Evolutionary conservation across 2,329 filamentous ascomycete species (phyloP).

Genomic region (Calonectria hawksworthii): DNA sequence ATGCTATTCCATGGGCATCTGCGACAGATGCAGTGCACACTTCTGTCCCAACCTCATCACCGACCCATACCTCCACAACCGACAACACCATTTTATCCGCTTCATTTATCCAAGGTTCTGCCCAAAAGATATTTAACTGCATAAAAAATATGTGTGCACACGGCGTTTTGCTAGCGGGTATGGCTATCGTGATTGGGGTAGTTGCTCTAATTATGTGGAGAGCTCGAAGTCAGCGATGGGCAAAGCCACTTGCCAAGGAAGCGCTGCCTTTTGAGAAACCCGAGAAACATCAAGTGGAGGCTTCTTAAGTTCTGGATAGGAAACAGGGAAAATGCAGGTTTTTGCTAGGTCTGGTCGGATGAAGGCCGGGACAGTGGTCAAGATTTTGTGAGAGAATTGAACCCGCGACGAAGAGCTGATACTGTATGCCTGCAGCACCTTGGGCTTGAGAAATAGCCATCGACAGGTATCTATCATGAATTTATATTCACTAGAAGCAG

Average conservation of each 20-base stretch:
- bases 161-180: background rate
- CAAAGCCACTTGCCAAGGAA: background rate
- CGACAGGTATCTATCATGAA: background rate
- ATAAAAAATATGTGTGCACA: background rate
- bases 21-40: background rate
- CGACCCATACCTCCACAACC: background rate
- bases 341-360: background rate
- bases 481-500: background rate
- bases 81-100: background rate
- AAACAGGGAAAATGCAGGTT: background rate
- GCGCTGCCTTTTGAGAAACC: too few species aligned
- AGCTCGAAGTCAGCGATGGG: background rate
- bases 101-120: background rate
- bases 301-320: background rate
- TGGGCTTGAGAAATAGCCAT: background rate
- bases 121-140: background rate
- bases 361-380: background rate
- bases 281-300: background rate
- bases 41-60: background rate
- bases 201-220: background rate
- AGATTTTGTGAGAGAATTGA: background rate
- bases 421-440: background rate
- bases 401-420: background rate
- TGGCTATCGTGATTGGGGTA: background rate
- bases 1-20: background rate